Evolutionary conservation across 208 protist species (phyloP).

Genomic region (Trypanosoma mega): DNA sequence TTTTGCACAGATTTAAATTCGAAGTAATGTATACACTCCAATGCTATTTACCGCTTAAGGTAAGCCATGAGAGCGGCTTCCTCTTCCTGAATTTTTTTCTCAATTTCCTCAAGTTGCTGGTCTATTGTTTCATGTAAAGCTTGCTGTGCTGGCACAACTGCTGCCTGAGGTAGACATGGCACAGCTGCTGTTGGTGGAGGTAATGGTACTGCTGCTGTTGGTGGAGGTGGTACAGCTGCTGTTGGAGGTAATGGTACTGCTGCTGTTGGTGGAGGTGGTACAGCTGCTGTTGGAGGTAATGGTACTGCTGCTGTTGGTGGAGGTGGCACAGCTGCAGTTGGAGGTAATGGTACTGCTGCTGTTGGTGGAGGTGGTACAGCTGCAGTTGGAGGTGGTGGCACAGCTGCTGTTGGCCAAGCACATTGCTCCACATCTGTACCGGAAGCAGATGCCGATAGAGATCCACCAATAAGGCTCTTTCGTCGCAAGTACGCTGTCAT

Average conservation of each 20-base stretch:
- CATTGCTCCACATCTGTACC: too few species aligned
- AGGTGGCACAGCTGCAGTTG: slow-evolving; percentile 15
- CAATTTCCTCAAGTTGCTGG: slow-evolving; percentile 7
- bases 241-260: slow-evolving; percentile 12
- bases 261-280: slow-evolving; percentile 6
- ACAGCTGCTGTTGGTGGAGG: slow-evolving; percentile 4
- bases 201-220: slow-evolving; percentile 11
- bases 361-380: slow-evolving; percentile 7
- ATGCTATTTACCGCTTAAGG: too few species aligned
- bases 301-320: slow-evolving; percentile 6
- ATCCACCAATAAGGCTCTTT: too few species aligned
- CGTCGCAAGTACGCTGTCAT: slow-evolving; percentile 6
- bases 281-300: slow-evolving; percentile 11
- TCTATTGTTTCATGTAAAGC: neutral
- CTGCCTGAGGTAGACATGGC: too few species aligned
- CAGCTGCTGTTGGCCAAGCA: neutral
- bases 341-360: slow-evolving; percentile 17
- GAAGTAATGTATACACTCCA: too few species aligned
- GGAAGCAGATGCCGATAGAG: too few species aligned
- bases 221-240: slow-evolving; percentile 23
- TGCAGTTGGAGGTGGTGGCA: slow-evolving; percentile 17
- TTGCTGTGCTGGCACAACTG: too few species aligned
- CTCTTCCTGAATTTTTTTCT: slow-evolving; percentile 9
- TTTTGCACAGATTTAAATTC: too few species aligned
- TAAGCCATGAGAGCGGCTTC: slow-evolving; percentile 8